A percentile compares a stretch with the other conserved stretches of the same genome.
These are phyloP conservation scores for Sporothrix schenckii DNA, from an alignment of 2,329 filamentous ascomycete genomes.

Conservation along the genomic window DNA sequence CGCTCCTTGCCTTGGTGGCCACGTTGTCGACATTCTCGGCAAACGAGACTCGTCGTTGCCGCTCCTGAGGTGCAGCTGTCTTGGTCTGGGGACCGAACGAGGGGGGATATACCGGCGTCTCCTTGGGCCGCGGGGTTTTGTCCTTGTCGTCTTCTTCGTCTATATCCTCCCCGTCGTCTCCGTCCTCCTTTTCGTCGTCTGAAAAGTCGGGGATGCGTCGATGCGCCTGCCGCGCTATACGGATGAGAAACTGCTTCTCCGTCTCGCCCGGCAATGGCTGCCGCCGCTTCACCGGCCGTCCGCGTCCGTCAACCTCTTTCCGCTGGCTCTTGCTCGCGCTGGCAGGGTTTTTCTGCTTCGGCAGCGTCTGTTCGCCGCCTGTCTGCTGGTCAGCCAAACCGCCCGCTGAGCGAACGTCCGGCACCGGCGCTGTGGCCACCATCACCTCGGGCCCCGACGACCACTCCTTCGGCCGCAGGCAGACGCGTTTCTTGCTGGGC, in stretches of 20 bases:
- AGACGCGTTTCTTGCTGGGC: slow-evolving; percentile 16
- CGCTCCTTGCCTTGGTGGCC: no score
- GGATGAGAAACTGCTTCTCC: slow-evolving; percentile 50
- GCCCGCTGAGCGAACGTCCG: background rate
- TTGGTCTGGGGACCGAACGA: background rate
- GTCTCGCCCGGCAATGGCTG: slow-evolving; percentile 51
- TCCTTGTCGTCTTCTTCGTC: slow-evolving; percentile 25
- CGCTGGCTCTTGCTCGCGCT: background rate
- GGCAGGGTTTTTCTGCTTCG: background rate
- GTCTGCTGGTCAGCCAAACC: background rate
- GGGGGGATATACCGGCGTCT: background rate
- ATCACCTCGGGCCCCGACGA: background rate
- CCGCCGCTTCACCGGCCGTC: slow-evolving; percentile 48
- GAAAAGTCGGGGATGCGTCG: slow-evolving; percentile 33
- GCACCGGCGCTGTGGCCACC: slow-evolving; percentile 39
- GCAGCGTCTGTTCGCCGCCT: background rate
- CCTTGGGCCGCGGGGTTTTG: background rate
- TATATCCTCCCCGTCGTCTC: background rate
- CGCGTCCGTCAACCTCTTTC: slow-evolving; percentile 30
- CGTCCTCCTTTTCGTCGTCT: slow-evolving; percentile 34
- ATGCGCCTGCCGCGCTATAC: slow-evolving; percentile 50
- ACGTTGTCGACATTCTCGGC: background rate
- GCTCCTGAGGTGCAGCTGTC: background rate
- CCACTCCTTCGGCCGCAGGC: slow-evolving; percentile 8
- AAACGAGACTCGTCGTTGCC: slow-evolving; percentile 16